Evolutionary conservation across 2,329 filamentous ascomycete genomes (phyloP).

Genomic region (Cladophialophora carrionii): DNA sequence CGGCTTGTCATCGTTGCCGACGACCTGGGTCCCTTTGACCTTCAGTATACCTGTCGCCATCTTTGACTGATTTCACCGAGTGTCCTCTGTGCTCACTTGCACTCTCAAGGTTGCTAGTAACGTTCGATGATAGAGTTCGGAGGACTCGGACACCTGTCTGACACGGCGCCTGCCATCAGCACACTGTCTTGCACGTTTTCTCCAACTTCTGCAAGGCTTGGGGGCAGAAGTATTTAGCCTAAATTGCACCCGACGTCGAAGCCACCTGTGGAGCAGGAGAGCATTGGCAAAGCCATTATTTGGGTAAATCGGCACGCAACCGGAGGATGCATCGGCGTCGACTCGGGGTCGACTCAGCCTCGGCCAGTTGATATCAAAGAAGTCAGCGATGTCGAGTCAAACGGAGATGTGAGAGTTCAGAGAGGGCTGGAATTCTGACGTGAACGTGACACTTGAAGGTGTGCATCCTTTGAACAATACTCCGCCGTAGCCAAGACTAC

Average conservation of each 20-base stretch:
- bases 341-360: neutral
- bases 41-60: constrained; percentile 44
- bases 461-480: neutral
- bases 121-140: neutral
- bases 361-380: neutral
- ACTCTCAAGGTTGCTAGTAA: neutral
- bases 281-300: constrained; percentile 3
- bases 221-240: constrained; percentile 6
- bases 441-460: neutral
- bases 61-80: neutral
- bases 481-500: constrained; percentile 9
- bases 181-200: neutral
- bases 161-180: neutral
- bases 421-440: no score
- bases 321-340: neutral
- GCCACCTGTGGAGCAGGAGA: neutral
- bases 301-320: neutral
- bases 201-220: constrained; percentile 9
- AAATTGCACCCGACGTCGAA: neutral
- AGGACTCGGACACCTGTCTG: neutral
- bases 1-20: constrained; percentile 50
- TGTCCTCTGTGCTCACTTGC: neutral
- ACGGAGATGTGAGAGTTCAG: neutral
- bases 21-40: constrained; percentile 51
- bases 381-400: neutral